A percentile compares a stretch with the other conserved stretches of the same genome.
Evolutionary conservation across 2,329 filamentous ascomycete genomes (phyloP).

Genomic region (Neoscytalidium dimidiatum): DNA sequence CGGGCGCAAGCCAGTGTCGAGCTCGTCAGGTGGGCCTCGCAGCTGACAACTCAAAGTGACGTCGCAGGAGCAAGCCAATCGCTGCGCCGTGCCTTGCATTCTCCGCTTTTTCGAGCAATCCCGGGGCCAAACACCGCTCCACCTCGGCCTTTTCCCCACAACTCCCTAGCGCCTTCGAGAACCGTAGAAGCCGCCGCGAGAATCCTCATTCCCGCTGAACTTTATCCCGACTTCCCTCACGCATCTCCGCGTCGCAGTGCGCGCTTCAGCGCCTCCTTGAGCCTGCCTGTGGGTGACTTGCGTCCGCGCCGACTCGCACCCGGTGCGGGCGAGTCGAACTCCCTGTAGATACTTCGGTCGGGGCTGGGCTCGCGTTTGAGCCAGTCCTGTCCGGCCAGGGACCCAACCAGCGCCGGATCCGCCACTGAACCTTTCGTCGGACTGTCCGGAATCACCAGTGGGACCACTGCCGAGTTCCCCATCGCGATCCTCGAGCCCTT

Average conservation of each 20-base stretch:
- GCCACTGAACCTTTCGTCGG: slow-evolving; percentile 4
- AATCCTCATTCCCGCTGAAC: background rate
- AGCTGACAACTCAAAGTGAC: slow-evolving; percentile 16
- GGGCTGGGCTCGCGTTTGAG: slow-evolving; percentile 32
- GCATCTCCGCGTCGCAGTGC: slow-evolving; percentile 3
- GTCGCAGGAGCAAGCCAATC: slow-evolving; percentile 25
- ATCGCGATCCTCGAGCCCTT: background rate
- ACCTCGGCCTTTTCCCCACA: slow-evolving; percentile 14
- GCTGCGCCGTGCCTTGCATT: slow-evolving; percentile 32
- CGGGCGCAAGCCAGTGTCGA: slow-evolving; percentile 8
- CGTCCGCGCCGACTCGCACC: background rate
- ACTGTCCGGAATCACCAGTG: background rate
- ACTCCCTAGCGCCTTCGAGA: slow-evolving; percentile 5
- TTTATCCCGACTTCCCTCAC: background rate
- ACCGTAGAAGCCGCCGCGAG: background rate
- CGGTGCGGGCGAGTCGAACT: slow-evolving; percentile 3
- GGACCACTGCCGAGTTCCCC: background rate
- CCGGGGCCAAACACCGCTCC: slow-evolving; percentile 7
- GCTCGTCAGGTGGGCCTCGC: slow-evolving; percentile 10
- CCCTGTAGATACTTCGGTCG: slow-evolving; percentile 21
- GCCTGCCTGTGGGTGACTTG: slow-evolving; percentile 1
- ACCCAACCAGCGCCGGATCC: background rate
- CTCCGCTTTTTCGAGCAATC: slow-evolving; percentile 15
- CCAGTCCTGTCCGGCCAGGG: slow-evolving; percentile 25
- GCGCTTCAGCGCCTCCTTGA: background rate